A percentile compares a stretch with the other conserved stretches of the same genome.
Conservation (phyloP, 2,329 filamentous ascomycete species). For the Daldinia sp. region DNA sequence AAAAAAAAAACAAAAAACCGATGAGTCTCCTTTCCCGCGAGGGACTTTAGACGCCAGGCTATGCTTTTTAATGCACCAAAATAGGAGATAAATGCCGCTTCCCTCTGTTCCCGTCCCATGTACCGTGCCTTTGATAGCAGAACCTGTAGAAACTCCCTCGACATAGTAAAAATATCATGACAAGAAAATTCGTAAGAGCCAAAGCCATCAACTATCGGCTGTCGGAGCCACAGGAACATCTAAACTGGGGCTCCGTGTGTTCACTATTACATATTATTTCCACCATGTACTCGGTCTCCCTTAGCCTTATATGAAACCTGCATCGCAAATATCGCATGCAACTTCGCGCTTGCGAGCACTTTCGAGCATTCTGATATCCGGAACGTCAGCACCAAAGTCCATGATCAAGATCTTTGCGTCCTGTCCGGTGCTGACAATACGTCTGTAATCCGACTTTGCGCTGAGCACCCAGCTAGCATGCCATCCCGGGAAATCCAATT, state of each 20-base stretch:
- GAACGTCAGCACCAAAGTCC: conserved; percentile 79
- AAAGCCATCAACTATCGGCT: not conserved
- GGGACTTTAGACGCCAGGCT: conserved; percentile 30
- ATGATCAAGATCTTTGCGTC: conserved; percentile 91
- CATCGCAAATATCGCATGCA: conserved; percentile 42
- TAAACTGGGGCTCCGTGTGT: not conserved
- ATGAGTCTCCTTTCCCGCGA: conserved; percentile 28
- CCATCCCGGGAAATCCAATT: conserved; percentile 91
- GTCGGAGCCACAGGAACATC: not conserved
- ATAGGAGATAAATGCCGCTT: conserved; percentile 6
- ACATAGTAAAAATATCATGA: conserved; percentile 16
- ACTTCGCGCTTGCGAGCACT: conserved; percentile 49
- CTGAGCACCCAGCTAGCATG: conserved; percentile 96
- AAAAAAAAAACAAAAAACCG: conserved; percentile 9
- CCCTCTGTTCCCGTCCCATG: not conserved
- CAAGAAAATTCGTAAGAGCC: conserved; percentile 32
- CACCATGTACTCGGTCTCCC: not conserved
- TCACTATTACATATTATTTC: conserved; percentile 24
- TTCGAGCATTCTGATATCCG: conserved; percentile 67
- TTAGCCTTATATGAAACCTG: conserved; percentile 46
- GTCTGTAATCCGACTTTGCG: conserved; percentile 93
- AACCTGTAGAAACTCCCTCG: conserved; percentile 1
- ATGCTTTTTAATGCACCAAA: conserved; percentile 34
- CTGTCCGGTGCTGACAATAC: conserved; percentile 94
- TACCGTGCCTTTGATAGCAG: conserved; percentile 4